Evolutionary conservation across 352 stramenopile genomes (phyloP).

Genomic region (Globisporangium carolinianum): DNA sequence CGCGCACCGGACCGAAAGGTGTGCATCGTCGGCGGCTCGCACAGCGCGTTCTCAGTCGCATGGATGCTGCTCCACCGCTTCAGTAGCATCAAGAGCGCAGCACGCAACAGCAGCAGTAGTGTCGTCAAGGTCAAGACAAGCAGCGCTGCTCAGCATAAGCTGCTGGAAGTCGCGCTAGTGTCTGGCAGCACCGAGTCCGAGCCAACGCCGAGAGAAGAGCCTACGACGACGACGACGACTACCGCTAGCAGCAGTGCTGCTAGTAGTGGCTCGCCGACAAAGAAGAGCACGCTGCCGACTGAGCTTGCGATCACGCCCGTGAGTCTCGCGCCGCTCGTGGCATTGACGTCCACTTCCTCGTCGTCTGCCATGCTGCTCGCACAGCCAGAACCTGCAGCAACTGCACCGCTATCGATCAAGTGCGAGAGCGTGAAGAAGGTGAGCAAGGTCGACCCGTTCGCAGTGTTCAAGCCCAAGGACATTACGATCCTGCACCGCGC

Average conservation of each 20-base stretch:
- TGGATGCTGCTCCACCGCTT: constrained; percentile 76
- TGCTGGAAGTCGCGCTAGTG: background rate
- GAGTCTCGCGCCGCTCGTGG: background rate
- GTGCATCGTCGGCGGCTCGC: constrained; percentile 76
- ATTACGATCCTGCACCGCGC: constrained; percentile 79
- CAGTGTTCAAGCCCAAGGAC: constrained; percentile 52
- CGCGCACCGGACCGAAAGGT: constrained; percentile 47
- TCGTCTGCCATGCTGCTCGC: background rate
- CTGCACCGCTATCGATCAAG: background rate
- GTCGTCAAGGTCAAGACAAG: background rate
- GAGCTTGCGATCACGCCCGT: constrained; percentile 9
- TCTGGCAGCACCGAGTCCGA: too few species aligned
- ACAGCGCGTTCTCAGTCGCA: constrained; percentile 81
- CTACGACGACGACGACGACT: background rate
- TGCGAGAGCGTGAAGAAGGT: constrained; percentile 14
- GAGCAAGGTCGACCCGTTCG: constrained; percentile 8
- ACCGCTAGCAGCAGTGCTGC: background rate
- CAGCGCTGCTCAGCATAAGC: background rate
- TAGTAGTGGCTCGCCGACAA: background rate
- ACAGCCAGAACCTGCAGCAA: constrained; percentile 7
- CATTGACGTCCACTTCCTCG: background rate
- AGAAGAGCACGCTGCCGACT: constrained; percentile 6
- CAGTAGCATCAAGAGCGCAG: constrained; percentile 7
- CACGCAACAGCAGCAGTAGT: background rate
- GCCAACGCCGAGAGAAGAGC: background rate